These are phyloP conservation scores for Brettanomyces anomalus DNA, from an alignment of 805 yeast genomes.

Conservation along the genomic window DNA sequence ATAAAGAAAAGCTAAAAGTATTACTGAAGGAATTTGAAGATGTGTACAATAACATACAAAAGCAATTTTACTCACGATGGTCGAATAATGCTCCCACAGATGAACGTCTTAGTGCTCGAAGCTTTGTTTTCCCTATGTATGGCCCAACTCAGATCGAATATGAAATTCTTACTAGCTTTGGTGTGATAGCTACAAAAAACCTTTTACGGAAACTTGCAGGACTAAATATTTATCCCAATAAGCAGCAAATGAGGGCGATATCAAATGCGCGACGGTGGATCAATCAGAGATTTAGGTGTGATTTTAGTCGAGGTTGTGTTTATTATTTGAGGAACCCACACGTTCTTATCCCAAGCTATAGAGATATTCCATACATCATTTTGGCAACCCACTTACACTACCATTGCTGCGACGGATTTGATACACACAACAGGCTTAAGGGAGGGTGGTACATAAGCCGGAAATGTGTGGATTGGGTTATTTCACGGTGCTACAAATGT, in stretches of 20 bases:
- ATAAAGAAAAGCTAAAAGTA: slow-evolving; percentile 5
- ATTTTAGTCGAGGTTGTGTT: slow-evolving; percentile 12
- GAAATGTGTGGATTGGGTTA: slow-evolving; percentile 19
- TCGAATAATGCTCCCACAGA: slow-evolving; percentile 9
- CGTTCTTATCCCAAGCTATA: slow-evolving; percentile 22
- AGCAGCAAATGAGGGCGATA: slow-evolving; percentile 22
- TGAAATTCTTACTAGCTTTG: slow-evolving; percentile 19
- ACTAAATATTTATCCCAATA: slow-evolving; percentile 18
- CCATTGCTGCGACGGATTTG: slow-evolving; percentile 12
- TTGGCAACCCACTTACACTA: slow-evolving; percentile 22
- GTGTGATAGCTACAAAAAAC: slow-evolving; percentile 22
- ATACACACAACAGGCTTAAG: slow-evolving; percentile 20
- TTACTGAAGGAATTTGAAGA: slow-evolving; percentile 12
- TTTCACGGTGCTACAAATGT: slow-evolving; percentile 16
- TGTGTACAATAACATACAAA: slow-evolving; percentile 16
- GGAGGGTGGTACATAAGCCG: slow-evolving; percentile 23
- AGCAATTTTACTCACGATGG: slow-evolving; percentile 18
- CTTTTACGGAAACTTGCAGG: slow-evolving; percentile 15
- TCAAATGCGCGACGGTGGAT: slow-evolving; percentile 26
- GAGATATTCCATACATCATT: slow-evolving; percentile 21
- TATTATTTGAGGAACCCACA: slow-evolving; percentile 20
- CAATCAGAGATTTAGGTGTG: slow-evolving; percentile 22
- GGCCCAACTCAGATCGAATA: slow-evolving; percentile 25
- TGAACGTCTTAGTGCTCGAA: slow-evolving; percentile 9
- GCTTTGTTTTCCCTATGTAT: slow-evolving; percentile 21